Base-by-base conservation (phyloP, 352 stramenopile genomes). In the Phytophthora hybrid region DNA sequence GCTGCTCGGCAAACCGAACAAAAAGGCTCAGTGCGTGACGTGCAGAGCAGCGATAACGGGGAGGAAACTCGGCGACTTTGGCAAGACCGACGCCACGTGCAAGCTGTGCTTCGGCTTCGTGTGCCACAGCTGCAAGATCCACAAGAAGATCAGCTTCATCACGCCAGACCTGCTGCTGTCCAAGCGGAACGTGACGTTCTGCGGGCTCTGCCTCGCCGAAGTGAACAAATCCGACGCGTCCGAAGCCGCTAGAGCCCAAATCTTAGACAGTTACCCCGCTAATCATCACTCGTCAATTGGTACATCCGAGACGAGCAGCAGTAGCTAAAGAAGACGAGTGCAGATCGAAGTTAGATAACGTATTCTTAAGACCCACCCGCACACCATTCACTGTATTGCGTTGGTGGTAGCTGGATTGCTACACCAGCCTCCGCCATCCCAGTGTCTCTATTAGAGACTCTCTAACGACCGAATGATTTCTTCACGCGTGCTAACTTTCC, bases 71-170 rank as follows among this genome's bases (percentile, higher is more conserved):
- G 55, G 59, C 14, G 58, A 76, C 37, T 76, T 78, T 61, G 72
- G 72, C 66, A 78, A 78, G 62, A 78, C 59, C 8, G 61, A 71
- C 26, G 34, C 78, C 2, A 79, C 74, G 29, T 83, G 77, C 64
- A 79, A 79, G 52, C 34, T 83, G 18, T 83, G 74, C 39, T 77
- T 76, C 37, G 23, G 63, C 10, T 71, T 61, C 55, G 67, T 84
- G 34, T 84, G 77, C 57, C 63, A 76, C 52, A 51, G 32, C 21
- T 84, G 77, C 68, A 78, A 80, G 53, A 70, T 79, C 31, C 55
- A 71, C n/a, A 76, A 82, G 59, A 80, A 80, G 39, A 60, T 84
- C 51, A 82, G 68, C 67, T 82, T 82, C 54, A 66, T 82, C 5
- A 70, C 78, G 51, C 61, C 75, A 0, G 74, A 82, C 41, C 56